Evolutionary conservation across 805 yeast species (phyloP), one percentile per base, ranked within the genome.

Genomic region (Jamesozyma jinghongensis): DNA sequence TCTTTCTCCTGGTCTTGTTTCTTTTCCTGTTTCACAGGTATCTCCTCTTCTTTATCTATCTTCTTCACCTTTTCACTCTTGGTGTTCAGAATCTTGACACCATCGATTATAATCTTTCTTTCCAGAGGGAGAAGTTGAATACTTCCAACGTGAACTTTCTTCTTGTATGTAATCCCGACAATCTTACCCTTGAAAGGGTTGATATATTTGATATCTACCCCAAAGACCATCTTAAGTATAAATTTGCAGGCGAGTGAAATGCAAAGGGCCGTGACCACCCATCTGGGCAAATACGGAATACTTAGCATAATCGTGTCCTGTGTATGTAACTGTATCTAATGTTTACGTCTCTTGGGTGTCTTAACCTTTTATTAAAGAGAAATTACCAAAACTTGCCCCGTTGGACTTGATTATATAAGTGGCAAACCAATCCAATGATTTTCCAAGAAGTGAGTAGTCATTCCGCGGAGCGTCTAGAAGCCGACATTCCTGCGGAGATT

Each of bases 121-220:
- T 53, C 48, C 17, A 49, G 37, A 4, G 48, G 52, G 5, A 44
- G 36, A 16, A 55, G 32, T 36, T 51, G 54, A 5, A 56, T 16
- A 12, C 51, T 45, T 19, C 41, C 40, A n/a, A 56, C 32, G 10
- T 40, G 16, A 4, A 47, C 17, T 10, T 38, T 42, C 39, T 45
- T 46, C 20, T 44, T 45, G 17, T 45, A 41, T 3, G 30, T 25
- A 8, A 57, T 34, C 8, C 42, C 29, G 7, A 47, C 34, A 12
- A 54, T 28, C 37, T 47, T 48, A 2, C 47, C 36, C 30, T 41
- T 49, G n/a, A 54, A 26, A 17, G 59, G 57, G 32, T 57, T 52
- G 32, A 53, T 39, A 36, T 42, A 48, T 6, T 32, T 28, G n/a
- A 51, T 41, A 6, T 51, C 42, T 3, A 50, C 10, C 2, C 57